Evolutionary conservation across 768 basidiomycete genomes (phyloP).

Genomic region (Amylocystis lapponica): DNA sequence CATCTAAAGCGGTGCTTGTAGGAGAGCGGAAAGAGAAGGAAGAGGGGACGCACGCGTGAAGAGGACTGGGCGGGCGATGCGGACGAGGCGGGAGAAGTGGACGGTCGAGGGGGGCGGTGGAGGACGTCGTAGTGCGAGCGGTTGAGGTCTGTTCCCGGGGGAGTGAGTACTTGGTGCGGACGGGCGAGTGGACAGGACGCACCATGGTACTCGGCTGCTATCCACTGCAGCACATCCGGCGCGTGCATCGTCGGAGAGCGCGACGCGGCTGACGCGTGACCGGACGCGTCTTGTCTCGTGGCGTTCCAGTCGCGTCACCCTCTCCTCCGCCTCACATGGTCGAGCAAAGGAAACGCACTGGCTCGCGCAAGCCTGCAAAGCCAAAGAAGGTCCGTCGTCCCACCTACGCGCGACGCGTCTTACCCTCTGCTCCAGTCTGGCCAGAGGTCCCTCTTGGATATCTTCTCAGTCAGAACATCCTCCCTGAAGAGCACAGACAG

Average conservation of each 20-base stretch:
- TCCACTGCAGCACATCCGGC: slow-evolving; percentile 10
- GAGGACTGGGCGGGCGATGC: slow-evolving; percentile 66
- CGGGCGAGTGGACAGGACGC: no score
- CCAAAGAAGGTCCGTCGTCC: not conserved
- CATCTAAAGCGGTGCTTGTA: slow-evolving; percentile 26
- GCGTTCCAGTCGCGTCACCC: not conserved
- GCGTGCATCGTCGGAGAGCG: not conserved
- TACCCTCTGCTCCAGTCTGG: not conserved
- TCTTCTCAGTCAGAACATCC: not conserved
- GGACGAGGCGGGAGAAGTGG: slow-evolving; percentile 63
- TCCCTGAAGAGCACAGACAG: not conserved
- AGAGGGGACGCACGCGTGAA: slow-evolving; percentile 48
- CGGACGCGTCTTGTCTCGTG: not conserved
- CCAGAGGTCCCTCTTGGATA: slow-evolving; percentile 4
- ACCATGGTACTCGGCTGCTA: slow-evolving; percentile 19
- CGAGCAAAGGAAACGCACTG: not conserved
- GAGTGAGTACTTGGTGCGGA: no score
- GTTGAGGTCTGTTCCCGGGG: slow-evolving; percentile 59
- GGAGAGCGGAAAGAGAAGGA: not conserved
- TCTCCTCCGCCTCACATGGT: not conserved
- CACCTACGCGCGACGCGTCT: not conserved
- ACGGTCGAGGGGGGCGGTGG: slow-evolving; percentile 53
- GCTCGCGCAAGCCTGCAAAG: not conserved
- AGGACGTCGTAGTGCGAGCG: slow-evolving; percentile 45
- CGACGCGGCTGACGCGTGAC: not conserved